These are phyloP conservation scores for Xylaria scruposa DNA, from an alignment of 495 filamentous ascomycete species.

Conservation along the genomic window DNA sequence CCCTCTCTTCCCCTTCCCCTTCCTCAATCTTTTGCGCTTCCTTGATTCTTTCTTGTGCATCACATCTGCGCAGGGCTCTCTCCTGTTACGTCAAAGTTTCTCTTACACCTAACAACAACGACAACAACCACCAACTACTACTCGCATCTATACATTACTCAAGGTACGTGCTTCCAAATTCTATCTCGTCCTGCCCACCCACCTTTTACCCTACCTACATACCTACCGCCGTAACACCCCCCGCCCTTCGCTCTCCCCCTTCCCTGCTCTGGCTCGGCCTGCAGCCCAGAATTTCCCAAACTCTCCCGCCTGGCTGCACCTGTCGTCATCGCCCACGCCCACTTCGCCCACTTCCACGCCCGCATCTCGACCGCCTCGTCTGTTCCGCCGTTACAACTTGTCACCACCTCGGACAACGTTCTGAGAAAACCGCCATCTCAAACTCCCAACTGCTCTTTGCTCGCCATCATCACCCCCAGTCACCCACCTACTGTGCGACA, in stretches of 20 bases:
- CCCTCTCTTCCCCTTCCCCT: conserved; percentile 23
- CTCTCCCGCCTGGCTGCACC: conserved; percentile 29
- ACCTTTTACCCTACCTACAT: not conserved
- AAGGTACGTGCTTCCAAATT: conserved; percentile 16
- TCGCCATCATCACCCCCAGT: conserved; percentile 33
- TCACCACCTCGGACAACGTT: conserved; percentile 18
- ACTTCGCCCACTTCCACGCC: not conserved
- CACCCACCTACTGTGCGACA: conserved; percentile 39
- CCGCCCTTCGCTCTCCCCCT: conserved; percentile 9
- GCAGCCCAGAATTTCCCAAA: conserved; percentile 26
- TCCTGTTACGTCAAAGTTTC: conserved; percentile 20
- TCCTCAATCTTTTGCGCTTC: conserved; percentile 25
- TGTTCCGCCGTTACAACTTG: conserved; percentile 12
- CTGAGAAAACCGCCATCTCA: not conserved
- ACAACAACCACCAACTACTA: too few species aligned
- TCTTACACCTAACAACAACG: too few species aligned
- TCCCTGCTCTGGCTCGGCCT: conserved; percentile 19
- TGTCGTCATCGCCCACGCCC: conserved; percentile 29
- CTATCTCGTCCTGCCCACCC: not conserved
- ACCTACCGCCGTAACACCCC: not conserved
- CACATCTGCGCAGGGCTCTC: conserved; percentile 26
- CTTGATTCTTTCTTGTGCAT: conserved; percentile 26
- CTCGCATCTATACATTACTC: conserved; percentile 1
- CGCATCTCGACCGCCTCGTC: conserved; percentile 30
- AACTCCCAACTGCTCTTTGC: not conserved